These are phyloP conservation scores for Brassica rapa DNA, from an alignment of 345 rosid genomes.

Conservation along the genomic window DNA sequence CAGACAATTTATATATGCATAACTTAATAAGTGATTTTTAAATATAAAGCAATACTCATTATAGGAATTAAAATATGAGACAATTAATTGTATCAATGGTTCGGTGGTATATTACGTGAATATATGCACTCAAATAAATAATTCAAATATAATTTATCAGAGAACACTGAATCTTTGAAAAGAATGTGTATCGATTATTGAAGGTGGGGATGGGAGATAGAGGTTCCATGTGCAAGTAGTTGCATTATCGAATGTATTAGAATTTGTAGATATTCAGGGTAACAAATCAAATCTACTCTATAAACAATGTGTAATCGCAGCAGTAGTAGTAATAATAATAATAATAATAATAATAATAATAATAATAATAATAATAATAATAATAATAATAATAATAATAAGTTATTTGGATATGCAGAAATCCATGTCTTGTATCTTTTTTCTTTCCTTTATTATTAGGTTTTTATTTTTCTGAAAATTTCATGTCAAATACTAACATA, in stretches of 20 bases:
- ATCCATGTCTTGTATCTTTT: not conserved
- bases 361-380: too few relatives aligned
- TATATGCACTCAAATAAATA: slow-evolving; percentile 21
- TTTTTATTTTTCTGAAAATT: not conserved
- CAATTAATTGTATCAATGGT: not conserved
- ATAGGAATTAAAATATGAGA: not conserved
- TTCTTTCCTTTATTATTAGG: too few relatives aligned
- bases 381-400: too few relatives aligned
- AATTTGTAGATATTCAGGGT: slow-evolving; percentile 18
- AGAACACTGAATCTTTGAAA: slow-evolving; percentile 27
- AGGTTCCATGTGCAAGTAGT: slow-evolving; percentile 23
- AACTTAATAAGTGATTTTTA: not conserved
- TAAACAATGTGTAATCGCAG: not conserved
- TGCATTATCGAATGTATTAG: not conserved
- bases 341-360: too few relatives aligned
- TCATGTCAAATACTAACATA: not conserved
- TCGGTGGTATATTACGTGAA: slow-evolving; percentile 32
- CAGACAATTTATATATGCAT: not conserved
- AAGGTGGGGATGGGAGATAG: slow-evolving; percentile 4
- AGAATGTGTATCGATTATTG: slow-evolving; percentile 13
- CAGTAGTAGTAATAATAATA: too few relatives aligned
- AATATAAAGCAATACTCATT: not conserved
- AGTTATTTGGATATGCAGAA: not conserved
- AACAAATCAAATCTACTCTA: not conserved
- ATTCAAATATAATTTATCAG: not conserved